phyloP scores from a whole-genome alignment of 371 early-diverging fungal species.

The Mortierella sp. region DNA sequence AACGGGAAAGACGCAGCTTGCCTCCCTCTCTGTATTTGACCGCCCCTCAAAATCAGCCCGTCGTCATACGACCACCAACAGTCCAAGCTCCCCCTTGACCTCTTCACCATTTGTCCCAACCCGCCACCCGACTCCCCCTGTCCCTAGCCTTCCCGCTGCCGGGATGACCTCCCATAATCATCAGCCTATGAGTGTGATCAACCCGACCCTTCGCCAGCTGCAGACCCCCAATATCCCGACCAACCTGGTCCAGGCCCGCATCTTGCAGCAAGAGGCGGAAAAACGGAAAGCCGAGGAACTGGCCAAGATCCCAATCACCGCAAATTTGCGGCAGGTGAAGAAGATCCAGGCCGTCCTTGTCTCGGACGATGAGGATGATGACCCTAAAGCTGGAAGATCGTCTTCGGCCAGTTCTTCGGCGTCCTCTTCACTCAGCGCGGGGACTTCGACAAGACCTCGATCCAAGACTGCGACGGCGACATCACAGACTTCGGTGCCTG shows the following conservation, averaged over 20 bases:
- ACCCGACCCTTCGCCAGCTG: constrained; percentile 48
- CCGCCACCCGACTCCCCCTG: constrained; percentile 10
- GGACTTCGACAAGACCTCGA: constrained; percentile 16
- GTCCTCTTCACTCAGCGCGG: constrained; percentile 12
- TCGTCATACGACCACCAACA: constrained; percentile 49
- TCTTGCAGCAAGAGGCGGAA: constrained; percentile 51
- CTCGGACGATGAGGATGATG: constrained; percentile 33
- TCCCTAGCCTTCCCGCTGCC: constrained; percentile 7
- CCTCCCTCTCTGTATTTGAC: constrained; percentile 13
- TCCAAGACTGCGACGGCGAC: constrained; percentile 40
- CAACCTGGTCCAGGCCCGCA: constrained; percentile 54
- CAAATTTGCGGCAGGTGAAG: constrained; percentile 52
- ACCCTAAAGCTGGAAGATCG: background rate
- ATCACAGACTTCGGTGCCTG: constrained; percentile 13
- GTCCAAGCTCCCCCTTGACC: constrained; percentile 13
- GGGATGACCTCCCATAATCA: constrained; percentile 12
- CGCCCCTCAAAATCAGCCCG: constrained; percentile 30
- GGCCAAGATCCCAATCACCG: constrained; percentile 57
- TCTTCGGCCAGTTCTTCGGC: constrained; percentile 5
- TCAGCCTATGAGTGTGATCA: constrained; percentile 30
- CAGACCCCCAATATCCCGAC: constrained; percentile 53
- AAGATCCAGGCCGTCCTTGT: constrained; percentile 54
- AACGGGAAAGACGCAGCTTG: constrained; percentile 15
- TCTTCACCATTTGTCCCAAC: constrained; percentile 7
- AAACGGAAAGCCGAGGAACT: constrained; percentile 43